These are phyloP conservation scores for Pseudotsuga menziesii DNA, from an alignment of 75 land plant species.

Conservation along the genomic window DNA sequence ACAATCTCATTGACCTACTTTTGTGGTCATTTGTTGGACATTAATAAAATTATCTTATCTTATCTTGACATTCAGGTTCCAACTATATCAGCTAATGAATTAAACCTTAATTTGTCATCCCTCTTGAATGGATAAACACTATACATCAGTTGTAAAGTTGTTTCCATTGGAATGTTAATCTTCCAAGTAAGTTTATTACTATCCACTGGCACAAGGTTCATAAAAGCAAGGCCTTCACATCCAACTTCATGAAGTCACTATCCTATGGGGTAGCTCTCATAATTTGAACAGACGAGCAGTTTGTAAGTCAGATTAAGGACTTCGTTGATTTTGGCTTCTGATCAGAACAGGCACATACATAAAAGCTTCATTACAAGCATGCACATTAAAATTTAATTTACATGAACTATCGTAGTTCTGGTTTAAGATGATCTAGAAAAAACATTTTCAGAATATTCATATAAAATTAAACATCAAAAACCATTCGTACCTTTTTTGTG, in stretches of 20 bases:
- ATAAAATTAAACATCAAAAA: neutral
- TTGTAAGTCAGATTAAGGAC: neutral
- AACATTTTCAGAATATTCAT: neutral
- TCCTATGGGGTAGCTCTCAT: neutral
- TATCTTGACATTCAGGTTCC: no score
- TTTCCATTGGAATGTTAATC: no score
- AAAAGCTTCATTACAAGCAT: neutral
- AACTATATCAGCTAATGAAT: no score
- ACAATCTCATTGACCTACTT: no score
- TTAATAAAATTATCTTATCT: no score
- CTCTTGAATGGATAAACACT: no score
- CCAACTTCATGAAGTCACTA: neutral
- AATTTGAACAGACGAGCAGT: neutral
- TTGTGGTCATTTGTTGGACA: no score
- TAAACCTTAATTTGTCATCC: no score
- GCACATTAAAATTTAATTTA: neutral
- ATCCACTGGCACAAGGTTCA: no score
- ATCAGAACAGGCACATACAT: neutral
- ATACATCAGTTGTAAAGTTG: no score
- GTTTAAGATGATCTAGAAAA: neutral
- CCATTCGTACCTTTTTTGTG: conserved; percentile 1
- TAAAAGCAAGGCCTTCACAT: neutral
- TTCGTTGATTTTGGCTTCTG: neutral
- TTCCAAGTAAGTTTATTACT: no score
- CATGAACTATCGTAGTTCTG: neutral